These are phyloP conservation scores for Mucor circinelloides DNA, from an alignment of 371 early-diverging fungal genomes.

Conservation along the genomic window DNA sequence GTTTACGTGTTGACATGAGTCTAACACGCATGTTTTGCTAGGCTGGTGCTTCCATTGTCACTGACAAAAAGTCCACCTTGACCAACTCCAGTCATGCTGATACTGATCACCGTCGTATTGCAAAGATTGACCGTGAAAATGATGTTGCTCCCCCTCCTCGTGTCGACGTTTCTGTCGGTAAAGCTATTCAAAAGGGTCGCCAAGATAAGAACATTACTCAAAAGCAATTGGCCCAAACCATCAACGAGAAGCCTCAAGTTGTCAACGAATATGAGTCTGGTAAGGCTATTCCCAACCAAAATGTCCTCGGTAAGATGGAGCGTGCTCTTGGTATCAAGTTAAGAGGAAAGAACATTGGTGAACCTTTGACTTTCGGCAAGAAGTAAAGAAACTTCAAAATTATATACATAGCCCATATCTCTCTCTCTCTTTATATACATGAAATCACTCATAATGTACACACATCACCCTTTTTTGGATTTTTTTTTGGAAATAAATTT, in stretches of 20 bases:
- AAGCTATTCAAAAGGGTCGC: slow-evolving; percentile 85
- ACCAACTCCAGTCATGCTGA: slow-evolving; percentile 78
- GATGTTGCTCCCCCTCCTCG: slow-evolving; percentile 79
- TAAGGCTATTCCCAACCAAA: slow-evolving; percentile 90
- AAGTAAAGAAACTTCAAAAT: slow-evolving; percentile 35
- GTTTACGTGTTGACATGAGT: not conserved
- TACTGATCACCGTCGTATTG: slow-evolving; percentile 75
- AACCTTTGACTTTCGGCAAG: slow-evolving; percentile 70
- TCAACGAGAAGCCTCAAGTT: slow-evolving; percentile 85
- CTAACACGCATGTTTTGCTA: not conserved
- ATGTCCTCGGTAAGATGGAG: slow-evolving; percentile 90
- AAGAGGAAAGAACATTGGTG: slow-evolving; percentile 85
- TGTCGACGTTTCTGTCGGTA: slow-evolving; percentile 78
- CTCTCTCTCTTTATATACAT: not conserved
- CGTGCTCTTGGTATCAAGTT: slow-evolving; percentile 90
- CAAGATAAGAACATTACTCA: slow-evolving; percentile 81
- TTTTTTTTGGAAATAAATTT: not conserved
- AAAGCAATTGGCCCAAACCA: slow-evolving; percentile 84
- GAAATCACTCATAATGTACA: not conserved
- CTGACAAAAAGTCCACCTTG: slow-evolving; percentile 61
- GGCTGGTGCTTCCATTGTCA: slow-evolving; percentile 69
- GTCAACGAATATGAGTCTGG: slow-evolving; percentile 91
- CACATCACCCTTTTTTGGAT: not conserved
- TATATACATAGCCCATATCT: not conserved
- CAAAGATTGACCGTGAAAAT: slow-evolving; percentile 90